Evolutionary conservation across 163 green algal species (phyloP).

Genomic region (Prototheca wickerhamii): DNA sequence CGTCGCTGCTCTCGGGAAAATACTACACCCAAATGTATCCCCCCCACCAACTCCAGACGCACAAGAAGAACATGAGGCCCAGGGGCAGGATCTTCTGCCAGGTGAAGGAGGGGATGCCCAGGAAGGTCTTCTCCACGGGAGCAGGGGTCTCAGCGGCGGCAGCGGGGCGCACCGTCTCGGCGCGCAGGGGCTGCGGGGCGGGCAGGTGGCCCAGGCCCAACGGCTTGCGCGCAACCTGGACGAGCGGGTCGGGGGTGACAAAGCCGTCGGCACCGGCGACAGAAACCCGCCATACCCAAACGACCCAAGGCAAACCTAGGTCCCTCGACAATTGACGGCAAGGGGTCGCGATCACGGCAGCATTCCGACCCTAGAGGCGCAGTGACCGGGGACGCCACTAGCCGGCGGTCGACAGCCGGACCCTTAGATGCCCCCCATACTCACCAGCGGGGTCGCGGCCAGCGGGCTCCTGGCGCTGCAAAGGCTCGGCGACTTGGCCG

Average conservation of each 20-base stretch:
- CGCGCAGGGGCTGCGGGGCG: conserved; percentile 8
- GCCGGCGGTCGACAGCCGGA: not conserved
- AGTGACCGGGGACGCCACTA: too few species aligned
- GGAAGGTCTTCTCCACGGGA: conserved; percentile 46
- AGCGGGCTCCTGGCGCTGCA: not conserved
- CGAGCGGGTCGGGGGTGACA: not conserved
- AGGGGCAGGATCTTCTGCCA: conserved; percentile 91
- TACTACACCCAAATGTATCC: not conserved
- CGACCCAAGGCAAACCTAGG: too few species aligned
- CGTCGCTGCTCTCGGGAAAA: not conserved
- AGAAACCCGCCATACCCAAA: too few species aligned
- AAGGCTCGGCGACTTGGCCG: not conserved
- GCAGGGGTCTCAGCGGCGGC: conserved; percentile 2
- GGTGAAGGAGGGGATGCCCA: conserved; percentile 53
- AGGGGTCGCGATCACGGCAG: too few species aligned
- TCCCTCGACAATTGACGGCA: too few species aligned
- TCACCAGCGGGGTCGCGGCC: not conserved
- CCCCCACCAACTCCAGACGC: not conserved
- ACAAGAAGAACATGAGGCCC: conserved; percentile 95
- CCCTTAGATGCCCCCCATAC: not conserved
- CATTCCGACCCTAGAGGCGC: too few species aligned
- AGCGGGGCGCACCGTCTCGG: conserved; percentile 2
- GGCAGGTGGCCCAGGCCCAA: conserved; percentile 3
- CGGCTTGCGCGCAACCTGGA: conserved; percentile 12
- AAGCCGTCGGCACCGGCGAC: too few species aligned